phyloP scores from a whole-genome alignment of 352 stramenopile genomes.

The Globisporangium cystogenes region DNA sequence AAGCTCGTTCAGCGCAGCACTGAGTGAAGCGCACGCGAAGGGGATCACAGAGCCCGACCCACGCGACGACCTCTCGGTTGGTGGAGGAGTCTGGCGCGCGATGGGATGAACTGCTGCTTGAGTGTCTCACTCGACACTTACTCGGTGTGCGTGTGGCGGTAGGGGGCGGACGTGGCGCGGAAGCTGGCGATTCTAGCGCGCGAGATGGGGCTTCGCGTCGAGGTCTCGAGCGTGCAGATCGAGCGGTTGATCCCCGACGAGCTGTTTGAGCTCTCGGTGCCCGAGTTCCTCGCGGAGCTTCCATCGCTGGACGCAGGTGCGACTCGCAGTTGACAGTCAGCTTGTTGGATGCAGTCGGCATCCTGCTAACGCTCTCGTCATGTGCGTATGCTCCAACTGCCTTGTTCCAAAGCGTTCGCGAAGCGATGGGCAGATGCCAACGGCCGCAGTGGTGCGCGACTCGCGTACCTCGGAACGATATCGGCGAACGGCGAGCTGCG shows the following conservation, averaged over 20 bases:
- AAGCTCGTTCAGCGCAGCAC: conserved; percentile 36
- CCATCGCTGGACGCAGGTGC: conserved; percentile 28
- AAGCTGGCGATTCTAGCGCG: conserved; percentile 68
- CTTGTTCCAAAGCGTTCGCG: background rate
- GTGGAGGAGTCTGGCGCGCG: background rate
- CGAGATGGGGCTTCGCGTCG: conserved; percentile 31
- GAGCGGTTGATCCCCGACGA: conserved; percentile 33
- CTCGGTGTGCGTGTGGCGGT: background rate
- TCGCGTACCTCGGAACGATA: conserved; percentile 60
- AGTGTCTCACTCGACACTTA: background rate
- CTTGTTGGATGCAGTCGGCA: background rate
- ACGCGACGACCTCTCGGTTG: conserved; percentile 47
- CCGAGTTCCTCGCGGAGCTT: conserved; percentile 51
- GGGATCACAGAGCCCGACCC: conserved; percentile 71
- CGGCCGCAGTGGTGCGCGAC: conserved; percentile 13
- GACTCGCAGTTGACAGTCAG: background rate
- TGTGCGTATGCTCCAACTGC: background rate
- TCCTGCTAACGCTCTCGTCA: too few relatives aligned
- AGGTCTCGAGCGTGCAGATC: conserved; percentile 35
- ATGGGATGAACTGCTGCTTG: too few relatives aligned
- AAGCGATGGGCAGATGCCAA: background rate
- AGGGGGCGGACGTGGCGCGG: conserved; percentile 57
- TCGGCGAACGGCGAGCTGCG: conserved; percentile 25
- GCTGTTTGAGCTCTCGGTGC: conserved; percentile 31
- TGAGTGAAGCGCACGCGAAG: conserved; percentile 34